Evolutionary conservation across 345 rosid species (phyloP), one percentile per base, ranked within the genome.

Genomic region (Populus alba): DNA sequence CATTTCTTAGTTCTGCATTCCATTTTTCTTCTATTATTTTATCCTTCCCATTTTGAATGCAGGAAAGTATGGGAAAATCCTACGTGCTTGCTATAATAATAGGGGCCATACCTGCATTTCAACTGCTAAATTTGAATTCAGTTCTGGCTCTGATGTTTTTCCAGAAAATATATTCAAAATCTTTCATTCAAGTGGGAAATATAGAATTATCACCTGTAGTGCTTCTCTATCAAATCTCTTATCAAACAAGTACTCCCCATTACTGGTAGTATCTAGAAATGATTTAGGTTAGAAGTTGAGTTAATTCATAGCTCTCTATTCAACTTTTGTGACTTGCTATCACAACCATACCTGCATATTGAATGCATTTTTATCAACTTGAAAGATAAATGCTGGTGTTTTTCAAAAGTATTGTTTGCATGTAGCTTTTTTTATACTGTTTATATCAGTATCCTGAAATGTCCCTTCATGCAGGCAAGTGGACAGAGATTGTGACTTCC

Each of bases 401-500:
- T 9, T 31, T 38, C 16, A 11, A n/a, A 23, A 27, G 33, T 33
- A 41, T 31, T 15, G 31, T 71, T 43, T 23, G 23, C 20, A 59
- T 25, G 10, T 47, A 23, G n/a, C n/a, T 68, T 17, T 68, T 25
- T 45, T 68, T 35, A 41, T 2, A 11, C 47, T 61, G 51, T 51
- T 51, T 16, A 59, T 23, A 59, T 4, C 65, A 59, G 65, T 59
- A 59, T 59, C 37, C 22, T 27, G n/a, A 33, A 63, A 16, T 47
- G 18, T 25, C 73, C 33, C 13, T 33, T 66, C 59, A 8, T 84
- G 79, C 97, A 96, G 98, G 87, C 98, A 96, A 92, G 94, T 94
- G 59, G 98, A 91, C 76, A 87, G 88, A 82, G 99, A 96, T 78
- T 96, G 98, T 75, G 99, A 94, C 47, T 89, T 96, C 57, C 97